Conservation (phyloP, 1,284 basidiomycete genomes). For the Cryptococcus depauperatus region DNA sequence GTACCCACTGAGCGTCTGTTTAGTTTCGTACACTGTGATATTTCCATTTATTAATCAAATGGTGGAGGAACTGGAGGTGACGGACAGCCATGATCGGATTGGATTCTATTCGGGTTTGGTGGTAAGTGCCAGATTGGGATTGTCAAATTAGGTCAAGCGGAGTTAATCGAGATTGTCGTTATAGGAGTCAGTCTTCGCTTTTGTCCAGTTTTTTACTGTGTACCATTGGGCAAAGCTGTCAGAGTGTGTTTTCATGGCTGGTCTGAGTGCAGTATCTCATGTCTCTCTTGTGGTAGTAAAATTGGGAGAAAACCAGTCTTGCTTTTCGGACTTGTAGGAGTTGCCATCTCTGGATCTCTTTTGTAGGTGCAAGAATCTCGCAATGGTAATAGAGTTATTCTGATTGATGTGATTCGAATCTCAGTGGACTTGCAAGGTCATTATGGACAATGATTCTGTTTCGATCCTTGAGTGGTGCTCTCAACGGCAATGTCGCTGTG, state of each 20-base stretch:
- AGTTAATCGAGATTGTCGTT: not conserved
- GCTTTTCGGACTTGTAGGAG: constrained; percentile 32
- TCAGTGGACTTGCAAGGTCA: constrained; percentile 34
- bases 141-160: not conserved
- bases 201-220: constrained; percentile 42
- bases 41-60: constrained; percentile 49
- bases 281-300: constrained; percentile 18
- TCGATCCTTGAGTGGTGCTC: constrained; percentile 33
- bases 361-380: constrained; percentile 32
- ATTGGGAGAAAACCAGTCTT: constrained; percentile 41
- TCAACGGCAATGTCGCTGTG: constrained; percentile 43
- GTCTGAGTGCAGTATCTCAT: not conserved
- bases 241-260: constrained; percentile 19
- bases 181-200: constrained; percentile 40
- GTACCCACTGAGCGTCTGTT: not conserved
- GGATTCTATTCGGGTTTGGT: constrained; percentile 44
- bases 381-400: not conserved
- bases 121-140: constrained; percentile 9
- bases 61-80: constrained; percentile 43
- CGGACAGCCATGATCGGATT: constrained; percentile 41
- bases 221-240: constrained; percentile 44
- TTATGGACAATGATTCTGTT: constrained; percentile 39
- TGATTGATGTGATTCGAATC: not conserved
- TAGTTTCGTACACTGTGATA: constrained; percentile 31
- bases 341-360: constrained; percentile 33